These are phyloP conservation scores for Neurospora sp. DNA, from an alignment of 2,329 filamentous ascomycete genomes.

Conservation along the genomic window DNA sequence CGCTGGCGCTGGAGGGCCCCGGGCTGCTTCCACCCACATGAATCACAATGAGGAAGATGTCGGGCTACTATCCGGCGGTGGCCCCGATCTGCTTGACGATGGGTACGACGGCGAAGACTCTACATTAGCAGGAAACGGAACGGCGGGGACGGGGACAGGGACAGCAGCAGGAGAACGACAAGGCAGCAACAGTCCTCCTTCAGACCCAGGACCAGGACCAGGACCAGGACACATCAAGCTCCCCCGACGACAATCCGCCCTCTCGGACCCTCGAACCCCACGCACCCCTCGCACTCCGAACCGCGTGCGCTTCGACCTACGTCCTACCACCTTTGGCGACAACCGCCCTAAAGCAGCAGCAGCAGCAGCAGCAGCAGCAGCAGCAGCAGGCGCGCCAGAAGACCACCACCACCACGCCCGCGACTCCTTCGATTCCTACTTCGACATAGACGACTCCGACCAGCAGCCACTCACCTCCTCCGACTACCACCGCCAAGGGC, in stretches of 20 bases:
- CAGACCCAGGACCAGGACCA: neutral
- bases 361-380: neutral
- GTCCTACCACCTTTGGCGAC: slow-evolving; percentile 31
- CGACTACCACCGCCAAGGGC: slow-evolving; percentile 18
- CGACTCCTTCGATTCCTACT: slow-evolving; percentile 20
- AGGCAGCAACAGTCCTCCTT: neutral
- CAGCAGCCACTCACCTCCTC: slow-evolving; percentile 3
- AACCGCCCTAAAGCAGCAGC: slow-evolving; percentile 5
- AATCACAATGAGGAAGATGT: neutral
- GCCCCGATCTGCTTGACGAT: neutral
- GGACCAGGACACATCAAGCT: neutral
- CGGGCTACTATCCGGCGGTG: neutral
- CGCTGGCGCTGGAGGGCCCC: neutral
- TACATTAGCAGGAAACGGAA: neutral
- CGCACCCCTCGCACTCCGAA: slow-evolving; percentile 55
- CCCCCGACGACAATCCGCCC: neutral
- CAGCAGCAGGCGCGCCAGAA: neutral
- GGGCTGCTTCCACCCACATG: neutral
- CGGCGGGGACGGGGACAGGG: neutral
- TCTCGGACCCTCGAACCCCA: slow-evolving; percentile 12
- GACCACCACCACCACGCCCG: slow-evolving; percentile 16
- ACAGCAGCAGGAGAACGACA: neutral
- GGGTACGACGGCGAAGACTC: neutral
- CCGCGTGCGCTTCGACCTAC: slow-evolving; percentile 64
- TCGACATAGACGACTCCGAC: slow-evolving; percentile 25